Base-by-base conservation (phyloP, 345 rosid species). In the Corchorus olitorius region DNA sequence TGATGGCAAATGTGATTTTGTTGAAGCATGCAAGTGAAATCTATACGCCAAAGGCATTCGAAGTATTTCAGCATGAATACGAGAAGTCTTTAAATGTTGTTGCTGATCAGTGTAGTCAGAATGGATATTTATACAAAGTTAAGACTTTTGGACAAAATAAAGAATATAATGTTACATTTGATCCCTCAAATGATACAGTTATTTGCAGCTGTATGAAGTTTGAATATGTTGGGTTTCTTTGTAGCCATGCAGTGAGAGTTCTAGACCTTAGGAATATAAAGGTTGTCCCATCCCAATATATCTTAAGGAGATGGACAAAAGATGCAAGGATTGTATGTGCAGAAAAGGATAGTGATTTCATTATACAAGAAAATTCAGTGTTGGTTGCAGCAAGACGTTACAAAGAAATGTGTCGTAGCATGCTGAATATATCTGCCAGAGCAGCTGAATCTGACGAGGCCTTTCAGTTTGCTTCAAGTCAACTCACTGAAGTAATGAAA, bases 261-360 rank as follows among this genome's bases (percentile, higher is more conserved):
- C 77, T 85, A 50, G 85, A 81, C 68, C 52, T 77, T 45, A 72
- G 80, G 78, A 82, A 79, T 73, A 81, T 79, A 74, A 77, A 77
- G 67, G 79, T 83, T 75, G 56, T 80, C 11, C 88, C 83, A 7
- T 77, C 77, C 4, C 81, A 14, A 61, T 83, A 85, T 80, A 81
- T 87, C 10, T 70, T 78, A 69, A 83, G 80, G 71, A 80, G 86
- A 68, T 87, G 85, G 88, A 77, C 80, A 35, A 84, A 79, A 58
- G 81, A 76, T 69, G 84, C 86, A 45, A 81, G 77, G 77, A 53
- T 63, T 13, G 73, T 73, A 16, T 37, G 63, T 63, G 27, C 41
- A 20, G 35, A 55, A 70, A 69, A 35, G 59, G 64, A 22, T n/a
- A 17, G 55, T 72, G 81, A 79, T 19, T 59, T 79, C 72, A 34